Conservation (phyloP, 306 rosid genomes). For the Begonia fuchsioides region DNA sequence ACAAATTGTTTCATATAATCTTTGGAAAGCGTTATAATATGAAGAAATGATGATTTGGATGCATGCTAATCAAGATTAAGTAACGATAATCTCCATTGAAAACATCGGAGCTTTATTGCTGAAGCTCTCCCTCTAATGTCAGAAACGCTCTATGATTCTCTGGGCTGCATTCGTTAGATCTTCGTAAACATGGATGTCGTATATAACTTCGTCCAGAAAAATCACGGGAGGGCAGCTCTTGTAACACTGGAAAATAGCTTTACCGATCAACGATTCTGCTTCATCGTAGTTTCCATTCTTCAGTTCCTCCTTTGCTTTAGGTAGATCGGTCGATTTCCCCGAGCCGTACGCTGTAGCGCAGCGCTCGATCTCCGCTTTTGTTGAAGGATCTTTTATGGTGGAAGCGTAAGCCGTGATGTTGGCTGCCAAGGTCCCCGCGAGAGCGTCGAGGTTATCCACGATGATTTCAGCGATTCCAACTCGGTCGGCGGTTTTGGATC, state of each 20-base stretch:
- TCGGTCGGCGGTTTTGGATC: background rate
- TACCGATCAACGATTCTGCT: background rate
- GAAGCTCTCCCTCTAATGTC: background rate
- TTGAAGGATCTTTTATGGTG: background rate
- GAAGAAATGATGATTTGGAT: too few relatives aligned
- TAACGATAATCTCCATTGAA: too few relatives aligned
- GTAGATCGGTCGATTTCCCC: background rate
- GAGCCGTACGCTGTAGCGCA: background rate
- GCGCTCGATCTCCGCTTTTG: background rate
- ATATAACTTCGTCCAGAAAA: background rate
- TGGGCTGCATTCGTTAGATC: background rate
- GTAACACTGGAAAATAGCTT: background rate
- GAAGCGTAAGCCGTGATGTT: background rate
- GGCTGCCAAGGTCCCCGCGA: background rate
- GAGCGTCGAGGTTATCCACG: background rate
- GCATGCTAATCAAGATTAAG: too few relatives aligned
- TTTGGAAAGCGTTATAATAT: too few relatives aligned
- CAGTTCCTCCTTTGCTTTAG: background rate
- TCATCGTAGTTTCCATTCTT: background rate
- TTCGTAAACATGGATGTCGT: background rate
- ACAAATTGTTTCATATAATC: too few relatives aligned
- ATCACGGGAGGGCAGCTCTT: background rate
- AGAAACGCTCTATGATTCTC: background rate
- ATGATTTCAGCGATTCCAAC: background rate
- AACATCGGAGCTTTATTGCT: too few relatives aligned